A percentile compares a stretch with the other conserved stretches of the same genome.
Evolutionary conservation across 1,284 basidiomycete genomes (phyloP).

Genomic region (Tilletia horrida): DNA sequence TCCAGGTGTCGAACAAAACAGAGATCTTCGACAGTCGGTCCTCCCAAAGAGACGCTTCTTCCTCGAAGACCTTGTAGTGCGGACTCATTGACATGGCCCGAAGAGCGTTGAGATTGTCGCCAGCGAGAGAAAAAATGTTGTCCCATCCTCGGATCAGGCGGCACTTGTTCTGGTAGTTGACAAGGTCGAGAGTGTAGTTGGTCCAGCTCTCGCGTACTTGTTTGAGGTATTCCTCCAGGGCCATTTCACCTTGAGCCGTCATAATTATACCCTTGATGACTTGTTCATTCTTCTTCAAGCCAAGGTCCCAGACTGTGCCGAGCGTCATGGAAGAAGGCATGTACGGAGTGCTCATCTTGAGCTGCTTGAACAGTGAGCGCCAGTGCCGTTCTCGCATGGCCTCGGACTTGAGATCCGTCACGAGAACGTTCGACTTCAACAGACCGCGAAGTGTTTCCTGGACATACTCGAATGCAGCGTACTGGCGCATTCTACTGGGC

Average conservation of each 20-base stretch:
- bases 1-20: constrained; percentile 97
- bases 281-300: constrained; percentile 85
- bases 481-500: constrained; percentile 98
- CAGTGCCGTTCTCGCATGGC: constrained; percentile 96
- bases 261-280: constrained; percentile 90
- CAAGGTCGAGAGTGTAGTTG: constrained; percentile 88
- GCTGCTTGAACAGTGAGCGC: constrained; percentile 93
- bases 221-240: constrained; percentile 58
- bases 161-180: constrained; percentile 98
- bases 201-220: constrained; percentile 91
- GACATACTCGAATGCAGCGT: constrained; percentile 96
- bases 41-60: constrained; percentile 57
- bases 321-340: constrained; percentile 74
- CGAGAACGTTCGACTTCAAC: constrained; percentile 81
- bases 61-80: constrained; percentile 56
- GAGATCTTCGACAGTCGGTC: constrained; percentile 53
- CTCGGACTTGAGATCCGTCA: constrained; percentile 92
- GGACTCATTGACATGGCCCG: constrained; percentile 70
- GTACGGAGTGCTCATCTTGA: constrained; percentile 60
- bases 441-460: constrained; percentile 82
- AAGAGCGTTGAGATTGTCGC: constrained; percentile 80
- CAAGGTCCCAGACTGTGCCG: constrained; percentile 94
- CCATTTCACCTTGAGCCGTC: constrained; percentile 89
- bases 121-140: constrained; percentile 63
- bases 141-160: constrained; percentile 89